Evolutionary conservation across 768 basidiomycete genomes (phyloP).

Genomic region (Lentinula guzmanii): DNA sequence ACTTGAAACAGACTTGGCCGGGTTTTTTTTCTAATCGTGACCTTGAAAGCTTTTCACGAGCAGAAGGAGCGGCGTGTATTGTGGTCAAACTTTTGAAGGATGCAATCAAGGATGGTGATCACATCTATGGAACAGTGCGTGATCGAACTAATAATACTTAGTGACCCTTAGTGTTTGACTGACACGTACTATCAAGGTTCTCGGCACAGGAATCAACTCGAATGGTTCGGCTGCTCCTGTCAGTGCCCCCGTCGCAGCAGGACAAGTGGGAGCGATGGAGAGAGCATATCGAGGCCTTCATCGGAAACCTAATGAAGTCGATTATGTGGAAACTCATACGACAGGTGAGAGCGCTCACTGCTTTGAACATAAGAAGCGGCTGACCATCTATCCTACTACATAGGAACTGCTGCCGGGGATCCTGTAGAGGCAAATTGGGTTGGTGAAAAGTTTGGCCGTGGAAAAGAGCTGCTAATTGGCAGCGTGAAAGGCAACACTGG

Average conservation of each 20-base stretch:
- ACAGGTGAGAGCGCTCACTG: slow-evolving; percentile 25
- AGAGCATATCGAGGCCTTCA: slow-evolving; percentile 25
- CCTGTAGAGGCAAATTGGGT: slow-evolving; percentile 47
- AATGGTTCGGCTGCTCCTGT: slow-evolving; percentile 30
- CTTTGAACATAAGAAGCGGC: neutral
- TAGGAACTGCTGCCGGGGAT: slow-evolving; percentile 39
- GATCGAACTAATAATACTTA: neutral
- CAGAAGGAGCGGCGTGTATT: slow-evolving; percentile 30
- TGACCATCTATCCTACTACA: neutral
- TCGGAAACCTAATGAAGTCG: slow-evolving; percentile 30
- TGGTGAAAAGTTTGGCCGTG: slow-evolving; percentile 12
- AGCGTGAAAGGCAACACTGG: slow-evolving; percentile 44
- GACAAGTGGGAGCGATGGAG: slow-evolving; percentile 30
- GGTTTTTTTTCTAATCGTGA: neutral
- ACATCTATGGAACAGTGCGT: slow-evolving; percentile 33
- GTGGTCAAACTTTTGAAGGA: slow-evolving; percentile 32
- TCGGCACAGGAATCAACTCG: slow-evolving; percentile 32
- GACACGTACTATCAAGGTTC: slow-evolving; percentile 20
- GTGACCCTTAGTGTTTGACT: neutral
- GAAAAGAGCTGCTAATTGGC: slow-evolving; percentile 26
- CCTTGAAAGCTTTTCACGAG: slow-evolving; percentile 26
- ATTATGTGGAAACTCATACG: slow-evolving; percentile 44
- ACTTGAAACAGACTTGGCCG: neutral
- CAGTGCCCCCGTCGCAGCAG: slow-evolving; percentile 29
- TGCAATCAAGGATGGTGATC: slow-evolving; percentile 31